A percentile compares a stretch with the other conserved stretches of the same genome.
Evolutionary conservation across 2,329 filamentous ascomycete genomes (phyloP).

Genomic region (Pseudogymnoascus verrucosus): DNA sequence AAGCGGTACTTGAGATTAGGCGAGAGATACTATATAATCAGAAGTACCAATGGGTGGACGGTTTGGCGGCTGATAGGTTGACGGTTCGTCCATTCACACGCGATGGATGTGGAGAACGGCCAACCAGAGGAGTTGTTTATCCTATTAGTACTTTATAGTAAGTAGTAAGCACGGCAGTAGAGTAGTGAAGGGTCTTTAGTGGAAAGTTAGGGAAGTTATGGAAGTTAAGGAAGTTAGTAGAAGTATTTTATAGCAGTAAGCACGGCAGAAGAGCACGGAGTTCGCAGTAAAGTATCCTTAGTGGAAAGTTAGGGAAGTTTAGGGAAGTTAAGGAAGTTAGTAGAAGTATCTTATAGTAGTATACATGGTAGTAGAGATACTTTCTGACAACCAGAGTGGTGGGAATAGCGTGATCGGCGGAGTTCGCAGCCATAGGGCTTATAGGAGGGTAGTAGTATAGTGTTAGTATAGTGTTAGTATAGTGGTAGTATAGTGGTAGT

Average conservation of each 20-base stretch:
- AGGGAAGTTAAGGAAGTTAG: background rate
- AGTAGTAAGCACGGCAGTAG: no score
- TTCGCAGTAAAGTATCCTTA: background rate
- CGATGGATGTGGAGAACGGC: background rate
- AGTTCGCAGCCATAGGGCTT: background rate
- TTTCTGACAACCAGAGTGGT: background rate
- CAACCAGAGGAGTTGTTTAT: background rate
- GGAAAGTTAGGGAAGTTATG: background rate
- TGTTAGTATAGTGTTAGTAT: background rate
- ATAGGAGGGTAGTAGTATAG: background rate
- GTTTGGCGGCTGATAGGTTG: background rate
- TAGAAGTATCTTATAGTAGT: background rate
- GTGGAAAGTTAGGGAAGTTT: background rate
- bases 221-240: background rate
- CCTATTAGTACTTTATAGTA: no score
- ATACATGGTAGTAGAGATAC: background rate
- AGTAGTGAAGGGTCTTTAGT: background rate
- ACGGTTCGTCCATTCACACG: background rate
- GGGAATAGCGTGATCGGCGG: conserved; percentile 2
- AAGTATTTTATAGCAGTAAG: background rate
- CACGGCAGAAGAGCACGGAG: background rate
- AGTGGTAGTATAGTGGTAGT: background rate
- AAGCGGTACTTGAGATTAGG: background rate
- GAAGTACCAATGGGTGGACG: background rate
- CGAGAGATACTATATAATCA: background rate